Base-by-base conservation (phyloP, 805 yeast species). In the Brettanomyces naardenensis region DNA sequence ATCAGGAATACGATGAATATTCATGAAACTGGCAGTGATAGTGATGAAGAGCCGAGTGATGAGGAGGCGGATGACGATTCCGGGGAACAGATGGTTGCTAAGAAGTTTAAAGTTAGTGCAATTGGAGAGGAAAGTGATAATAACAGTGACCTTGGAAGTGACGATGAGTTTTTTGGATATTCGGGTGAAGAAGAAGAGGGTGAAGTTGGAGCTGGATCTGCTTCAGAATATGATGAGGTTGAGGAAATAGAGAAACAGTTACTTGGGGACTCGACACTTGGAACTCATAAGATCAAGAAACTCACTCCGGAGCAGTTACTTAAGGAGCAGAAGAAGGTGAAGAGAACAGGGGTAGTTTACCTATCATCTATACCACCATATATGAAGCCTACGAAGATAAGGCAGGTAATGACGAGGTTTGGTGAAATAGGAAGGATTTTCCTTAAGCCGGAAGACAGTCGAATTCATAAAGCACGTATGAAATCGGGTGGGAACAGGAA, bases 401-500 rank as follows among this genome's bases (percentile, higher is more conserved):
- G 95, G 50, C 92, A 88, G 36, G 73, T 92, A 10, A 64, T 92
- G 25, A 59, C 78, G 4, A 67, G 86, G 44, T 92, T 90, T 61
- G 98, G 98, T 9, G 78, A 76, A 42, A 71, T 90, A n/a, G 95
- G 86, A 50, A 68, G 97, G 45, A 64, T 92, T 5, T 92, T 82
- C 55, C 62, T 92, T 44, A 82, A 87, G 47, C 95, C 95, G 13
- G 98, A 92, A 58, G 84, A 81, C 45, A 70, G 77, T 7, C 65
- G 71, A 21, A 69, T 69, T 6, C 69, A 87, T 51, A 75, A 73
- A 36, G 68, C 71, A 35, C 67, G 98, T 49, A 77, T 85, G 17
- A 83, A 81, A 51, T 72, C 75, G 44, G 97, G 97, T 11, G 97
- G 98, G 18, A 92, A 90, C 59, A 88, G 87, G 58, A 89, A 89